Conservation (phyloP, 2,329 filamentous ascomycete species). For the Verticillium isaacii region DNA sequence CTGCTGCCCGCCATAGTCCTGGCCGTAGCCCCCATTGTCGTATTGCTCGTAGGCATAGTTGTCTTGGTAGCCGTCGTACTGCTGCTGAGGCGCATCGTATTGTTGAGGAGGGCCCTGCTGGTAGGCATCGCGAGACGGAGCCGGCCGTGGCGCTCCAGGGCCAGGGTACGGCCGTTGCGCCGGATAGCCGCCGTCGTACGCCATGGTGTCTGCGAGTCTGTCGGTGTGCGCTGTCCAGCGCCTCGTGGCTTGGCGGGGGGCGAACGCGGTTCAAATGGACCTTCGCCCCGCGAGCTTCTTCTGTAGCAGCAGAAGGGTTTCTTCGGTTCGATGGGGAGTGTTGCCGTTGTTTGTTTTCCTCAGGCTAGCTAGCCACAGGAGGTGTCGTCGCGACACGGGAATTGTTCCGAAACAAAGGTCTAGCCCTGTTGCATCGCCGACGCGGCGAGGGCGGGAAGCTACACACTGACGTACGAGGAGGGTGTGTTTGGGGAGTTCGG, state of each 20-base stretch:
- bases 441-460: neutral
- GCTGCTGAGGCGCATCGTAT: constrained; percentile 27
- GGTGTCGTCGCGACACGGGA: neutral
- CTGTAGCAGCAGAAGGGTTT: neutral
- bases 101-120: constrained; percentile 24
- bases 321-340: neutral
- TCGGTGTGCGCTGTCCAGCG: neutral
- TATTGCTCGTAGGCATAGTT: constrained; percentile 42
- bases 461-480: neutral
- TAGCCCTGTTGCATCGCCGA: neutral
- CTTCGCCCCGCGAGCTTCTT: neutral
- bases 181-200: constrained; percentile 45
- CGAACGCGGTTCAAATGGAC: neutral
- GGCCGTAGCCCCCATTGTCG: constrained; percentile 31
- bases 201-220: constrained; percentile 30
- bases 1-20: constrained; percentile 36
- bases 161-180: constrained; percentile 44
- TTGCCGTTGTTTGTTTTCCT: neutral
- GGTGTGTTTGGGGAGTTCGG: neutral
- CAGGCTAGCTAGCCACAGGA: neutral
- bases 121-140: constrained; percentile 31
- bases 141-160: constrained; percentile 34
- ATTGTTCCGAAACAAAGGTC: neutral
- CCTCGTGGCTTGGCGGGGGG: neutral
- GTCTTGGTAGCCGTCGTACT: constrained; percentile 42